Conservation (phyloP, 805 yeast species). For the Soucietia sequanensis region DNA sequence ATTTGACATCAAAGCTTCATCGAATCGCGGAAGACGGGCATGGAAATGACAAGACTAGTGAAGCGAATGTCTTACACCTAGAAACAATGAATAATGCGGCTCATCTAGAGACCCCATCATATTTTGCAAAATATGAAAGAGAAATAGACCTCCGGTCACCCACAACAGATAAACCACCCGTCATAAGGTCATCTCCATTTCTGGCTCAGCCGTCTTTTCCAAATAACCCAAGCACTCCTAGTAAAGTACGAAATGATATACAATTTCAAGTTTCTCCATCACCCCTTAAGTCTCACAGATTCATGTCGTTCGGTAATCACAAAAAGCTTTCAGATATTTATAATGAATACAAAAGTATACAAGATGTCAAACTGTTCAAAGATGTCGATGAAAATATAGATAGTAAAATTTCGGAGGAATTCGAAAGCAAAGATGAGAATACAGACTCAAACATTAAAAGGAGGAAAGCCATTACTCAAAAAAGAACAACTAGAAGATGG, state of each 20-base stretch:
- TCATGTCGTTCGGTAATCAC: constrained; percentile 17
- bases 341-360: constrained; percentile 42
- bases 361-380: constrained; percentile 15
- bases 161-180: constrained; percentile 1
- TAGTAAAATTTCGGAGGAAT: constrained; percentile 6
- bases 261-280: constrained; percentile 45
- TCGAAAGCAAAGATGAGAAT: constrained; percentile 6
- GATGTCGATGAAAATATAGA: constrained; percentile 17
- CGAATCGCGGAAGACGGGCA: neutral
- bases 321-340: constrained; percentile 44
- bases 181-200: constrained; percentile 2
- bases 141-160: constrained; percentile 14
- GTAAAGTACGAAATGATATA: constrained; percentile 9
- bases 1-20: neutral
- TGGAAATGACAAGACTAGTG: neutral
- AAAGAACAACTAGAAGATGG: constrained; percentile 51
- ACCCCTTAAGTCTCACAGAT: constrained; percentile 39
- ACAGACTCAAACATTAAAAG: constrained; percentile 11
- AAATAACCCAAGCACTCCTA: constrained; percentile 10
- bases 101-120: constrained; percentile 21
- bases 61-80: no score
- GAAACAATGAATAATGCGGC: neutral
- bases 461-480: constrained; percentile 44
- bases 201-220: constrained; percentile 1
- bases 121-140: constrained; percentile 17